Percentiles rank a stretch among this genome's conserved stretches.
Evolutionary conservation across 305 asterid genomes (phyloP).

Genomic region (Lippia alba): DNA sequence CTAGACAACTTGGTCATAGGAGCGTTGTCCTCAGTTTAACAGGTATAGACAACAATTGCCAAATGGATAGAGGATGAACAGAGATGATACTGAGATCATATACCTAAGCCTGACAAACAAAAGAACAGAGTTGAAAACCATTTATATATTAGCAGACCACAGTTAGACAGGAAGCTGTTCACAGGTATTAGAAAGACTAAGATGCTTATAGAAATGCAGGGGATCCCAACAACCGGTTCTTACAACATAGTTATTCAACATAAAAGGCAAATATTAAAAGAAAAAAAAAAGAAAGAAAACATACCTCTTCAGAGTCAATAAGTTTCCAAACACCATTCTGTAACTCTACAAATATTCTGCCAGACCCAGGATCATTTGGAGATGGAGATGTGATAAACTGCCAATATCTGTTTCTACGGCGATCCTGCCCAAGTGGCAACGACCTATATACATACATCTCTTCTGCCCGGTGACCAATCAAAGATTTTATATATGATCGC

Average conservation of each 20-base stretch:
- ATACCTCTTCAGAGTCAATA: constrained; percentile 81
- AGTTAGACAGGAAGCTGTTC: constrained; percentile 13
- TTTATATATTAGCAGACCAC: constrained; percentile 7
- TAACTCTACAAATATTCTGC: constrained; percentile 80
- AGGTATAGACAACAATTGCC: background rate
- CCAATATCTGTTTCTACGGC: constrained; percentile 87
- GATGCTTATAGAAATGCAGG: constrained; percentile 5
- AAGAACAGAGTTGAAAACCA: background rate
- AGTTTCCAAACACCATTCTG: constrained; percentile 71
- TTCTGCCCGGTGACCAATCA: constrained; percentile 72
- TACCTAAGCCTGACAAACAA: background rate
- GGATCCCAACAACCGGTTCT: background rate
- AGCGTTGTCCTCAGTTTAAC: background rate
- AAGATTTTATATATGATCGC: constrained; percentile 70
- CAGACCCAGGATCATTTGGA: constrained; percentile 78
- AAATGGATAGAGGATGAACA: background rate
- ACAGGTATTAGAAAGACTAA: background rate
- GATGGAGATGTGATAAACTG: constrained; percentile 75
- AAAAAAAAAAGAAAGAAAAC: constrained; percentile 7
- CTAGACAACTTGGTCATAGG: background rate
- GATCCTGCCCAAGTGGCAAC: constrained; percentile 88
- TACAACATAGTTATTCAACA: background rate
- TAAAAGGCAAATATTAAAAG: constrained; percentile 10
- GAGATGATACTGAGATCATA: constrained; percentile 6
- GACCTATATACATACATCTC: constrained; percentile 80